These are phyloP conservation scores for Stachybotrys echinatus DNA, from an alignment of 2,329 filamentous ascomycete species.

Conservation along the genomic window DNA sequence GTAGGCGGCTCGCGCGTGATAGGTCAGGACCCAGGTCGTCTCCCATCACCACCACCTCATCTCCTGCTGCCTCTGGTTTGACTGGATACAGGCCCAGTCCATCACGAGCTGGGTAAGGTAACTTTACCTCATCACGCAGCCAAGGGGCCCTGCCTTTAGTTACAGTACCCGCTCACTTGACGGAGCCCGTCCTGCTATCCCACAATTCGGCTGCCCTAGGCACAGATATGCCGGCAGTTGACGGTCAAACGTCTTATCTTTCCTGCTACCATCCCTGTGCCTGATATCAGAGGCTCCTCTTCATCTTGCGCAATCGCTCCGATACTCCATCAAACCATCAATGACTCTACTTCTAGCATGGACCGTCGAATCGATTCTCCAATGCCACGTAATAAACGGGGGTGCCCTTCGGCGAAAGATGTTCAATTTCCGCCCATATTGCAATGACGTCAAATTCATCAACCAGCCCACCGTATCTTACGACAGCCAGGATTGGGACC, in stretches of 20 bases:
- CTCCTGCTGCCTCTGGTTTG: no score
- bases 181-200: no score
- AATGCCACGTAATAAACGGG: neutral
- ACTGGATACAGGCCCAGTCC: no score
- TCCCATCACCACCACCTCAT: no score
- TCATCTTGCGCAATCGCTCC: no score
- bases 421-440: neutral
- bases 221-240: neutral
- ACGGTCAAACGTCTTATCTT: neutral
- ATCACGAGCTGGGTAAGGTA: no score
- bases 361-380: neutral
- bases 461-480: neutral
- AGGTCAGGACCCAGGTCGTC: neutral
- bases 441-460: neutral
- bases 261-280: neutral
- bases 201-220: no score
- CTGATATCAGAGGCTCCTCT: neutral
- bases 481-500: neutral
- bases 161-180: no score
- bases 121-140: neutral
- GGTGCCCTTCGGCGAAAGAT: no score
- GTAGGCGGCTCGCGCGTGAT: neutral
- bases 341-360: no score
- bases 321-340: no score
- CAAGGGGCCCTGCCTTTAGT: no score